Evolutionary conservation across 352 stramenopile species (phyloP), one percentile per base, ranked within the genome.

Genomic region (Thraustochytrium sp.): DNA sequence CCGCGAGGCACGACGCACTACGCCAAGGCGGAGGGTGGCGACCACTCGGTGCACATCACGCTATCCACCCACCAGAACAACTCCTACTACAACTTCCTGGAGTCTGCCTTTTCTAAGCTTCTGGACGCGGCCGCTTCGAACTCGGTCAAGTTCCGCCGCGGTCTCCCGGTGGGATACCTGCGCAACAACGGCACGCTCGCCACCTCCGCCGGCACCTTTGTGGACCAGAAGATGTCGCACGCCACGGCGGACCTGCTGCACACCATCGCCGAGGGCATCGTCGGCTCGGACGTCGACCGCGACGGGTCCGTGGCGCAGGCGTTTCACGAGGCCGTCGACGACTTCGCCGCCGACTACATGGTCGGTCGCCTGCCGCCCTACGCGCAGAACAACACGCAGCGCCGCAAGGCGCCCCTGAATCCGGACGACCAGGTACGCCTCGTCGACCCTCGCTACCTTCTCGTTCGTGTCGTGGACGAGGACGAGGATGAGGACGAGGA

Each of bases 1-100:
- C 93, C 93, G 9, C 89, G 93, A 18, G 93, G 93, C n/a, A 96
- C 93, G 76, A 94, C 94, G 63, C 93, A 97, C 75, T 90, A 96
- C 64, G 93, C 93, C 31, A 62, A 78, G 23, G 85, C 87, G 18
- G 82, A 86, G 1, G 40, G 59, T 31, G 75, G 56, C 23, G 53
- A 80, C 46, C 38, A 61, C 76, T 96, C 92, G 44, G 83, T 97
- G 59, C 93, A 97, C 83, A 86, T 96, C 59, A 97, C 93, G 0
- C 90, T 97, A 16, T 96, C 92, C 0, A 94, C 92, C 9, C 91
- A 91, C 62, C 91, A 95, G 87, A 89, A 94, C 72, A 94, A 95
- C 84, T 89, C 90, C 38, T 89, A 91, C 42, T 90, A 89, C 40
- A 92, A 95, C 85, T 92, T 93, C 44, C 78, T 94, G 3, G 88